Evolutionary conservation across 1,284 basidiomycete species (phyloP).

Genomic region (Papiliotrema nemorosa): DNA sequence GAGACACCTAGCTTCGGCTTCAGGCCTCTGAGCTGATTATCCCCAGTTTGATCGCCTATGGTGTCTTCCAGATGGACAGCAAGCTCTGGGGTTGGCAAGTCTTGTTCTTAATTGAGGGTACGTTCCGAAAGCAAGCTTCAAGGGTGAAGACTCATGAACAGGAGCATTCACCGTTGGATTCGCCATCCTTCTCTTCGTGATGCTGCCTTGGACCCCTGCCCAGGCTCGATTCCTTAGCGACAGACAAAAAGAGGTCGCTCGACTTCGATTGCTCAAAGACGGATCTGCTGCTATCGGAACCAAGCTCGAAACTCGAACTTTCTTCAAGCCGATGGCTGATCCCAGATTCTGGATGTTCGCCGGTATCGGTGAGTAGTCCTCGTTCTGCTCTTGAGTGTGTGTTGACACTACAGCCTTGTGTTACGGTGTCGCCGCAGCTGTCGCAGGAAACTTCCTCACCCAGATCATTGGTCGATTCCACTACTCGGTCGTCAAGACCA

Average conservation of each 20-base stretch:
- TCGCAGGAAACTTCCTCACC: slow-evolving; percentile 57
- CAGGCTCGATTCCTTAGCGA: slow-evolving; percentile 52
- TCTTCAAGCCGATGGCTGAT: background rate
- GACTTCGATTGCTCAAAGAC: slow-evolving; percentile 53
- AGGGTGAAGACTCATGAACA: too few species aligned
- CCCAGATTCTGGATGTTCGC: background rate
- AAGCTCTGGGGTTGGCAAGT: slow-evolving; percentile 55
- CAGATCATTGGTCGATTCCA: slow-evolving; percentile 53
- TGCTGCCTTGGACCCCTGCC: slow-evolving; percentile 54
- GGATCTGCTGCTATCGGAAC: slow-evolving; percentile 43
- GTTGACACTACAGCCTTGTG: background rate
- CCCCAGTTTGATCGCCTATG: slow-evolving; percentile 50
- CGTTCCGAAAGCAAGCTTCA: too few species aligned
- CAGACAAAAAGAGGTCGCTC: slow-evolving; percentile 53
- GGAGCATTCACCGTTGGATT: slow-evolving; percentile 48
- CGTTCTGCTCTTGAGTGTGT: background rate
- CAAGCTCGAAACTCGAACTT: slow-evolving; percentile 16
- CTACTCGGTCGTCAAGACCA: slow-evolving; percentile 23
- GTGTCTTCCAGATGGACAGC: slow-evolving; percentile 53
- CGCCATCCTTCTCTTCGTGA: slow-evolving; percentile 53
- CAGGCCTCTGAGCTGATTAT: slow-evolving; percentile 1
- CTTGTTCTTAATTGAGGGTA: slow-evolving; percentile 47
- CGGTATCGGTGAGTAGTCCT: background rate
- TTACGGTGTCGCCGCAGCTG: slow-evolving; percentile 24
- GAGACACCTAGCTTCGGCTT: slow-evolving; percentile 50